phyloP scores from a whole-genome alignment of 108 stramenopile species.

The Pseudonitzschia multiseries region DNA sequence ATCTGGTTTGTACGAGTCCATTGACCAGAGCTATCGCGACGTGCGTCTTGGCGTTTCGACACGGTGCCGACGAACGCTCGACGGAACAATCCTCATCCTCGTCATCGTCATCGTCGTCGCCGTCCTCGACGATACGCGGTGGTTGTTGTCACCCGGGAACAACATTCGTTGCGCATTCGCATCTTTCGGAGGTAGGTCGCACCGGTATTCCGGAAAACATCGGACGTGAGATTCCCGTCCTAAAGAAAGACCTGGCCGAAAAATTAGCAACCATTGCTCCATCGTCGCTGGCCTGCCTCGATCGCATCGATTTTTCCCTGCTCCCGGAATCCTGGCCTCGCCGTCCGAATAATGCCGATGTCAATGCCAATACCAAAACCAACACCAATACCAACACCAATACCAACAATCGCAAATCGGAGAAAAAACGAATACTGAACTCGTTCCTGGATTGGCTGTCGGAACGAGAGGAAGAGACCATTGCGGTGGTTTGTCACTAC shows the following conservation, averaged over 20 bases:
- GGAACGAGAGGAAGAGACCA: not conserved
- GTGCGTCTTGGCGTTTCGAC: not conserved
- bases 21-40: not conserved
- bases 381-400: too few relatives aligned
- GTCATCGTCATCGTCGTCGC: too few relatives aligned
- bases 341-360: too few relatives aligned
- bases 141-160: not conserved
- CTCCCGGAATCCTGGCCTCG: not conserved
- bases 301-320: not conserved
- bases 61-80: not conserved
- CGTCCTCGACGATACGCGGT: too few relatives aligned
- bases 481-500: slow-evolving; percentile 1
- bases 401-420: not conserved
- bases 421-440: not conserved
- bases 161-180: not conserved
- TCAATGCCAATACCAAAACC: too few relatives aligned
- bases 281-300: not conserved
- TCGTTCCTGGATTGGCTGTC: not conserved
- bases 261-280: not conserved
- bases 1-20: not conserved
- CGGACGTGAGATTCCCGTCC: not conserved
- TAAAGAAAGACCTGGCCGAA: not conserved
- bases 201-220: not conserved
- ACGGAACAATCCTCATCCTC: not conserved
- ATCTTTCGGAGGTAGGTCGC: not conserved